phyloP scores from a whole-genome alignment of 2,329 filamentous ascomycete species.

The Teratosphaeria epicoccoides region DNA sequence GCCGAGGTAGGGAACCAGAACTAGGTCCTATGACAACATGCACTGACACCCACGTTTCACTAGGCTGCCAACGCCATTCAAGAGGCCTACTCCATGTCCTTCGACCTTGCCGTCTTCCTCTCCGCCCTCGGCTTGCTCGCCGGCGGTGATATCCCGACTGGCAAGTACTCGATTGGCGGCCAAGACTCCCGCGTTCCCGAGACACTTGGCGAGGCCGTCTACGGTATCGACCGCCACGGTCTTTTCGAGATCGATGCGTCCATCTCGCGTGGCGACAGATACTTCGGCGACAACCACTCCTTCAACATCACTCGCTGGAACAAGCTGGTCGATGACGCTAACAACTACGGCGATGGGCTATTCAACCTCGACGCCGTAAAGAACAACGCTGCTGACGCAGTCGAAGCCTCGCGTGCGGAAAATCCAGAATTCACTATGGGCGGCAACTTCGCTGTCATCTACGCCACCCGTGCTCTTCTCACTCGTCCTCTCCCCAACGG shows the following conservation, averaged over 20 bases:
- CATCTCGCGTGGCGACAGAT: constrained; percentile 17
- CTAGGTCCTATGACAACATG: neutral
- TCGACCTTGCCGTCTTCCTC: constrained; percentile 15
- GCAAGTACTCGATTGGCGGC: constrained; percentile 19
- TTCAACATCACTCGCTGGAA: constrained; percentile 15
- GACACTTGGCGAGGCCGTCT: constrained; percentile 13
- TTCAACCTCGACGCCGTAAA: constrained; percentile 13
- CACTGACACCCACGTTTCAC: constrained; percentile 7
- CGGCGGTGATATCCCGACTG: constrained; percentile 17
- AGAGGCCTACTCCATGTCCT: constrained; percentile 14
- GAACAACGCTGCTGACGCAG: constrained; percentile 8
- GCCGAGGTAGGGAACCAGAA: constrained; percentile 12
- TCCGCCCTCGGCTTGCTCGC: constrained; percentile 17
- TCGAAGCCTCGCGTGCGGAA: constrained; percentile 7
- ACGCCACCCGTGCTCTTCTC: constrained; percentile 10
- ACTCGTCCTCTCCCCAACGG: constrained; percentile 15
- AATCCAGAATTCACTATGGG: constrained; percentile 12
- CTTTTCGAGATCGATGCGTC: constrained; percentile 18
- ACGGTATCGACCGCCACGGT: constrained; percentile 17
- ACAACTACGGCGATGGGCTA: constrained; percentile 10
- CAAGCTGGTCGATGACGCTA: constrained; percentile 10
- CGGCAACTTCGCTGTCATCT: constrained; percentile 11
- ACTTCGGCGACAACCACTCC: constrained; percentile 19
- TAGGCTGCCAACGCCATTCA: constrained; percentile 20
- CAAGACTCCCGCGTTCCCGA: constrained; percentile 14